phyloP scores from a whole-genome alignment of 1,284 basidiomycete species.

The Pisolithus thermaeus region DNA sequence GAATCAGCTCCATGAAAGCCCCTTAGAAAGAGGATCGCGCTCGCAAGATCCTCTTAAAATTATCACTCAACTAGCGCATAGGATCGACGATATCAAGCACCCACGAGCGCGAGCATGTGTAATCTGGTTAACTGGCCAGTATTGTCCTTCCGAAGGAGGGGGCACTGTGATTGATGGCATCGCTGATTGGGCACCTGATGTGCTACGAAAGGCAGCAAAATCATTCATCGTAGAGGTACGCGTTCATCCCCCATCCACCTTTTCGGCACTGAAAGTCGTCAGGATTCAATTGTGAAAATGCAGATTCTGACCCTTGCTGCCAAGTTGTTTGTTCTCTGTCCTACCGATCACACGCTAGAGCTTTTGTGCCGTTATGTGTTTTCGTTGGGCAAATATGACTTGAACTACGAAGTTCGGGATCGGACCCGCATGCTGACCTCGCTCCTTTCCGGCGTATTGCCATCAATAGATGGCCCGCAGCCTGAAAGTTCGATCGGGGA shows the following conservation, averaged over 20 bases:
- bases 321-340: conserved; percentile 73
- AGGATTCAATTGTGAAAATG: conserved; percentile 69
- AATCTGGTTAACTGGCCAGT: conserved; percentile 88
- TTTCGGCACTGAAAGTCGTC: not conserved
- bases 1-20: conserved; percentile 38
- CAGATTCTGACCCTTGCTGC: conserved; percentile 79
- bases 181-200: conserved; percentile 77
- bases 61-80: conserved; percentile 67
- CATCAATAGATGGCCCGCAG: conserved; percentile 27
- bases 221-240: conserved; percentile 67
- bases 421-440: conserved; percentile 76
- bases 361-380: conserved; percentile 70
- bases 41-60: conserved; percentile 56
- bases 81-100: conserved; percentile 75
- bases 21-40: conserved; percentile 11
- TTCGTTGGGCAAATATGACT: conserved; percentile 82
- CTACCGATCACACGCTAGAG: conserved; percentile 44
- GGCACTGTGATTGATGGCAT: conserved; percentile 43
- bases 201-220: conserved; percentile 71
- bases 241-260: not conserved
- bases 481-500: conserved; percentile 40
- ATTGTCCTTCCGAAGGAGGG: conserved; percentile 41
- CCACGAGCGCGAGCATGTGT: conserved; percentile 79
- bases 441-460: conserved; percentile 45
- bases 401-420: conserved; percentile 84